Base-by-base conservation (phyloP, 164 flowering plant species). In the Berberis vulgaris region DNA sequence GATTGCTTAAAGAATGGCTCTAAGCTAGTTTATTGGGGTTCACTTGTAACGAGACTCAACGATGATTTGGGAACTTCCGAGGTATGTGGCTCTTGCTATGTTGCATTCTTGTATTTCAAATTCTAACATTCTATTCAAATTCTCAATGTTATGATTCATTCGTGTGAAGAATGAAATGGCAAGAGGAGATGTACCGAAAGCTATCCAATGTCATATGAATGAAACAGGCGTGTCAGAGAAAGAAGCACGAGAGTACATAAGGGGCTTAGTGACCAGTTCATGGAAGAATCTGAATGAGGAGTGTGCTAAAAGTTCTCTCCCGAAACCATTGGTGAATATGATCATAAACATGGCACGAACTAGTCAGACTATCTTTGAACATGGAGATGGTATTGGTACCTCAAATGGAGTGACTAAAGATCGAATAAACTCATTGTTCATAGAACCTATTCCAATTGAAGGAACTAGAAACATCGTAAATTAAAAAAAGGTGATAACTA, bases 281-380 rank as follows among this genome's bases (percentile, higher is more conserved):
- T 72, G 76, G 79, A 69, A 61, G 49, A 62, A 58, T 39, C 41
- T 72, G 8, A 76, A 76, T 8, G 54, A 64, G 12, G 67, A 68
- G 43, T 50, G 41, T 12, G 59, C 54, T 3, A 64, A 7, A 64
- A 63, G 2, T 45, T 2, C 56, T 7, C 47, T 64, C 11, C 71
- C 66, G 3, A 72, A 49, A 2, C 8, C 66, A 54, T 7, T 54
- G 50, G 26, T 39, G 2, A 3, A 10, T 2, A 53, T 53, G 4
- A n/a, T 3, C 11, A 7, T 52, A 52, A 52, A 52, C n/a, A 52
- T 52, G 54, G 54, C n/a, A 52, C 9, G 54, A 11, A 52, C 54
- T 11, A n/a, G 12, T 52, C 54, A 52, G 54, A 6, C 11, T 11
- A 52, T 52, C 1, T 52, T 52, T 11, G 54, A 52, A 11, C 54